Evolutionary conservation across 805 yeast genomes (phyloP), one percentile per base, ranked within the genome.

Genomic region (Pichia thaimueangensis): DNA sequence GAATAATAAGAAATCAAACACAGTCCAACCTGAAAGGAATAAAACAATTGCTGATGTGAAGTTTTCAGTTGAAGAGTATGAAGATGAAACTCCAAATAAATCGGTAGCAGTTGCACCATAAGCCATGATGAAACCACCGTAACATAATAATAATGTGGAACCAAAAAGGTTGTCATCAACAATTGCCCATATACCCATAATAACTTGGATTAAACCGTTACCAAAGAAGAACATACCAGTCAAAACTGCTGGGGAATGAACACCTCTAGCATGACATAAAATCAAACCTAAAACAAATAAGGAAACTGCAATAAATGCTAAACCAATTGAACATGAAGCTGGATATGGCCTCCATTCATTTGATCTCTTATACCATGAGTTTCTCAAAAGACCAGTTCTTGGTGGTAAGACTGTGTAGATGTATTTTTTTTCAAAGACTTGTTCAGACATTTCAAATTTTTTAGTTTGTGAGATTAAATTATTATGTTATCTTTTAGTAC

Each of bases 41-140:
- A 73, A 60, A 9, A 75, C 79, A 35, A 69, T 52, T 8, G 75
- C 77, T 41, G 70, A 66, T 27, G 56, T 51, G 25, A 53, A 60
- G 30, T 65, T 69, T 7, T 42, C 43, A 6, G 59, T 59, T 25
- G 59, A 59, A 15, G 60, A 46, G 47, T 73, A 74, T 2, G 70
- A 64, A 5, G 58, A 56, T 2, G 50, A 49, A 30, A 73, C 70
- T 6, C 73, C 77, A 47, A 73, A 68, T 6, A 62, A 55, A 30
- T 65, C 64, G 13, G 73, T 63, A 43, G 62, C 55, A 15, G 73
- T 63, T 21, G 70, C 71, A 36, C 73, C 78, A 48, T 57, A 70
- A 5, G 70, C 59, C 52, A 67, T 56, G 63, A 74, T 73, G 57
- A 74, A 74, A 5, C 73, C 71, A 33, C 78, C 80, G 55, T 64